Conservation (phyloP, 768 basidiomycete species). For the Daedaleopsis sinensis region DNA sequence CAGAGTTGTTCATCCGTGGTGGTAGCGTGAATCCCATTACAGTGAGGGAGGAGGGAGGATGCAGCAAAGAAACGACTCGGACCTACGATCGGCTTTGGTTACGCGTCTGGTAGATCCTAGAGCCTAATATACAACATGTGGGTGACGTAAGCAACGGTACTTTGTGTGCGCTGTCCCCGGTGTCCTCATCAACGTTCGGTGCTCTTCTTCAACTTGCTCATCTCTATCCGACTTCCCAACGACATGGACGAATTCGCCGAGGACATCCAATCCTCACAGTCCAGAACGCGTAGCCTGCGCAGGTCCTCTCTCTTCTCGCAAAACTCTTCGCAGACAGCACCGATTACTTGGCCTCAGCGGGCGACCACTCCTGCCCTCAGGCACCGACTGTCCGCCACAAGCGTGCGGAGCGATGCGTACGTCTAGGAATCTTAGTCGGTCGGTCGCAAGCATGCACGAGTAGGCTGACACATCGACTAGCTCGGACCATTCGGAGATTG, state of each 20-base stretch:
- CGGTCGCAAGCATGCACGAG: background rate
- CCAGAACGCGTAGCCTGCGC: constrained; percentile 3
- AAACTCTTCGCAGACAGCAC: constrained; percentile 14
- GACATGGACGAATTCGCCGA: constrained; percentile 21
- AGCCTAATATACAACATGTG: background rate
- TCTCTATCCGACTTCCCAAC: background rate
- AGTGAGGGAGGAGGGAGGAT: constrained; percentile 8
- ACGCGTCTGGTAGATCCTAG: background rate
- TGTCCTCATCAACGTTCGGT: background rate
- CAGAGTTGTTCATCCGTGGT: constrained; percentile 42
- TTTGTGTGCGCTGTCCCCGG: background rate
- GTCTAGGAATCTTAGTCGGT: constrained; percentile 1
- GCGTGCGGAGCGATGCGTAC: constrained; percentile 26
- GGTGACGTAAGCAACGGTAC: no score
- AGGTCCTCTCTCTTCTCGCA: constrained; percentile 21
- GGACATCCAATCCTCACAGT: constrained; percentile 11
- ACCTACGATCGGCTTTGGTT: background rate
- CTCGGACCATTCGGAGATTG: constrained; percentile 47
- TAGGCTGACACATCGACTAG: constrained; percentile 16
- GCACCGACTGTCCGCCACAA: constrained; percentile 19
- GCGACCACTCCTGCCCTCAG: constrained; percentile 21
- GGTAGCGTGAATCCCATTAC: constrained; percentile 52
- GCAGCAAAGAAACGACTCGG: background rate
- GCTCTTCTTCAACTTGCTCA: background rate
- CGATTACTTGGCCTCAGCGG: constrained; percentile 15